phyloP scores from a whole-genome alignment of 495 filamentous ascomycete genomes.

The Friedmanniomyces endolithicus region DNA sequence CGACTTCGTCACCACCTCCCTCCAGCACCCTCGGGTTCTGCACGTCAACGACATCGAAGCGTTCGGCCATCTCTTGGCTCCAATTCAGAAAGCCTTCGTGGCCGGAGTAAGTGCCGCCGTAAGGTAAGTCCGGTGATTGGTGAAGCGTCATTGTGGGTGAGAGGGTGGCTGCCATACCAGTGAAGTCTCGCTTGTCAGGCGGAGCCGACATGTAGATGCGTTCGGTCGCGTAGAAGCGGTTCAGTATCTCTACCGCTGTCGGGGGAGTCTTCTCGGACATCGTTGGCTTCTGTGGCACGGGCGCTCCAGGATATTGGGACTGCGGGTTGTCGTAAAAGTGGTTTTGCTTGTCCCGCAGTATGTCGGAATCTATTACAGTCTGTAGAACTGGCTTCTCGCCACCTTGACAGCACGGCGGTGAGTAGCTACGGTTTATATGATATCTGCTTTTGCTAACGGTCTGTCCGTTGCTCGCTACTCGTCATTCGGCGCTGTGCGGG shows the following conservation, averaged over 20 bases:
- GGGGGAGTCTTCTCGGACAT: too few species aligned
- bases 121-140: background rate
- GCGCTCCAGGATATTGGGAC: too few species aligned
- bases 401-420: too few species aligned
- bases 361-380: too few species aligned
- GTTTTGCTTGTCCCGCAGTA: too few species aligned
- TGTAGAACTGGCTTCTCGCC: too few species aligned
- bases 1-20: background rate
- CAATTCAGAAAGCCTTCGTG: background rate
- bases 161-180: background rate
- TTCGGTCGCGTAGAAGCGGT: constrained; percentile 3
- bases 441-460: too few species aligned
- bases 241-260: background rate
- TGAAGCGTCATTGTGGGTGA: background rate
- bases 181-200: background rate
- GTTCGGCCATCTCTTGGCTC: background rate
- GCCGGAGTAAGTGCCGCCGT: background rate
- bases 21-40: background rate
- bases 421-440: too few species aligned
- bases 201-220: constrained; percentile 5
- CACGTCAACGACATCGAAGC: background rate
- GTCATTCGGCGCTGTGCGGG: too few species aligned
- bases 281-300: too few species aligned
- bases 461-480: too few species aligned
- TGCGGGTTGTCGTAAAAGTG: too few species aligned